Conservation (phyloP, 805 yeast species). For the Ogataea trehalophila region DNA sequence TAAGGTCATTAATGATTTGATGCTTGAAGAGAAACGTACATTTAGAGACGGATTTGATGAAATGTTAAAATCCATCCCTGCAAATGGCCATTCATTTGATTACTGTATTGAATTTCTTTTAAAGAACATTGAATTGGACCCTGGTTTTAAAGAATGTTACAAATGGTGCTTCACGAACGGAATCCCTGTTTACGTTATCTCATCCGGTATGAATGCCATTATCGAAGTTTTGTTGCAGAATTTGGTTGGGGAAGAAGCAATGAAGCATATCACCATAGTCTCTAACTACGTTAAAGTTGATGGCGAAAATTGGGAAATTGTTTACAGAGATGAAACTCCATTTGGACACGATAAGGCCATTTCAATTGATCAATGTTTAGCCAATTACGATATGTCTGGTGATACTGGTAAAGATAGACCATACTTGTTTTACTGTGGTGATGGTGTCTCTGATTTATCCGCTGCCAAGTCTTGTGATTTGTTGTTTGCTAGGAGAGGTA, state of each 20-base stretch:
- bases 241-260: slow-evolving; percentile 74
- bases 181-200: slow-evolving; percentile 82
- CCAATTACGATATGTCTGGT: slow-evolving; percentile 27
- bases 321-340: slow-evolving; percentile 76
- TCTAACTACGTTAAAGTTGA: slow-evolving; percentile 55
- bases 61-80: slow-evolving; percentile 81
- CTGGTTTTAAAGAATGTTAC: slow-evolving; percentile 82
- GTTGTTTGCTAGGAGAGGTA: slow-evolving; percentile 88
- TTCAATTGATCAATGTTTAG: slow-evolving; percentile 53
- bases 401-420: slow-evolving; percentile 39
- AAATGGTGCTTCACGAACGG: slow-evolving; percentile 67
- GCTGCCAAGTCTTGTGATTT: slow-evolving; percentile 96
- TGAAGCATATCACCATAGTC: slow-evolving; percentile 68
- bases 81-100: slow-evolving; percentile 41
- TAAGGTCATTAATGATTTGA: slow-evolving; percentile 60
- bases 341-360: slow-evolving; percentile 95
- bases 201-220: slow-evolving; percentile 92
- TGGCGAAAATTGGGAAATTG: slow-evolving; percentile 73
- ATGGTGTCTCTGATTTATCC: slow-evolving; percentile 91
- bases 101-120: slow-evolving; percentile 73
- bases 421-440: slow-evolving; percentile 87
- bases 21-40: slow-evolving; percentile 59
- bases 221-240: slow-evolving; percentile 70
- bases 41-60: slow-evolving; percentile 79
- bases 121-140: slow-evolving; percentile 70